Evolutionary conservation across 192 early-diverging fungal genomes (phyloP).

Genomic region (Entomortierella lignicola): DNA sequence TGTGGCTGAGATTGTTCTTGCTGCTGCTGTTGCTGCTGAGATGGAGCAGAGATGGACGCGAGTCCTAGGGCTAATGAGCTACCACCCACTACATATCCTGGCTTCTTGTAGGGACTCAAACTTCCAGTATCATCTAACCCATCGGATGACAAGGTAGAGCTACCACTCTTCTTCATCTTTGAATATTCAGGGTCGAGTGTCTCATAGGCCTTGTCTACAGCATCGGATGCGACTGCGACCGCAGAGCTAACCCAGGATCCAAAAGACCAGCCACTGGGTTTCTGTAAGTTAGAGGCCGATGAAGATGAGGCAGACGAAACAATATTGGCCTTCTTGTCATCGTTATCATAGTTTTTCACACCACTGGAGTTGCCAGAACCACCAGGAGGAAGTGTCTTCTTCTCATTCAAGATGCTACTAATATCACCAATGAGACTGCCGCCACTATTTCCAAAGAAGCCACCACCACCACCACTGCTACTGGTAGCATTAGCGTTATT

Average conservation of each 20-base stretch:
- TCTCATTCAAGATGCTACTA: conserved; percentile 27
- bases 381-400: conserved; percentile 8
- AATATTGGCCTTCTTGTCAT: neutral
- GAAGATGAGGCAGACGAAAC: neutral
- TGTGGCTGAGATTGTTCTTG: neutral
- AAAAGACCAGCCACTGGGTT: conserved; percentile 52
- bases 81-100: conserved; percentile 48
- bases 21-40: neutral
- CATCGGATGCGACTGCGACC: conserved; percentile 36
- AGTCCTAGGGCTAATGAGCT: conserved; percentile 42
- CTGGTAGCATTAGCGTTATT: neutral
- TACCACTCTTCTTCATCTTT: conserved; percentile 24
- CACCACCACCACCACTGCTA: neutral
- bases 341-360: conserved; percentile 2
- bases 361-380: neutral
- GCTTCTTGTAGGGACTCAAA: conserved; percentile 31
- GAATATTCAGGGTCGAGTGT: conserved; percentile 47
- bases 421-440: conserved; percentile 44
- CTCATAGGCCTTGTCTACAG: conserved; percentile 50
- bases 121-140: conserved; percentile 1
- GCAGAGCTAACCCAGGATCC: conserved; percentile 54
- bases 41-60: conserved; percentile 33
- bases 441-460: neutral
- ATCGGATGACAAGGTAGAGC: neutral
- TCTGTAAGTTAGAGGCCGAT: conserved; percentile 12